Base-by-base conservation (phyloP, 2,329 filamentous ascomycete species). In the Purpureocillium lavendulum region DNA sequence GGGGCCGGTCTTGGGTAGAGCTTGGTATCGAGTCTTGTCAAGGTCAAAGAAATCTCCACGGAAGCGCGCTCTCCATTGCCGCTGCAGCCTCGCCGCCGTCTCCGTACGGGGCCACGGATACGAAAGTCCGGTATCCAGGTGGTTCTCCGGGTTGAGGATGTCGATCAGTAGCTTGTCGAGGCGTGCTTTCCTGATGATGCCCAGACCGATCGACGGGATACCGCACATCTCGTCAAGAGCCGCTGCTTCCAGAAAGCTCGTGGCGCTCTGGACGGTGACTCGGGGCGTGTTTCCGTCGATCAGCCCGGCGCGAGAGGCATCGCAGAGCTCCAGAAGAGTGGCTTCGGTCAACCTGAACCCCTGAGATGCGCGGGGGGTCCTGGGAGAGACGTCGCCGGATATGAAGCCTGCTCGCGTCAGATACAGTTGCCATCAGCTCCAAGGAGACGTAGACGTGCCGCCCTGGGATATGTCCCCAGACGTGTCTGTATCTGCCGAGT, bases 91-190 rank as follows among this genome's bases (percentile, higher is more conserved):
- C 41, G 64, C 59, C 11, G 61, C 67, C 29, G 61, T 51, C 7
- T 53, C 46, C 15, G 58, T 49, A 41, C 66, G 59, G 17, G 56
- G 51, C 14, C 55, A 52, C 41, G 61, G 59, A 38, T 56, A 52
- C 4, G 49, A 50, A 10, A 55, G 49, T 12, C 11, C 29, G 13
- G 11, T 12, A 14, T 30, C 29, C 7, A 13, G 6, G 6, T 52
- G 49, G 32, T 56, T 56, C 7, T 50, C 50, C 0, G 53, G 51
- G 30, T 59, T 55, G 17, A 62, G 47, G 9, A 66, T 58, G 14
- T 71, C 68, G 14, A 53, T 49, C n/a, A 71, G 45, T 2, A 74
- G 48, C 43, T 69, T 71, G 43, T 70, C 62, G 5, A 73, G 56
- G 10, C 55, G 58, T 2, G 62, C 51, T 13, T 56, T 45, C 32